Evolutionary conservation across 2,329 filamentous ascomycete species (phyloP), one percentile per base, ranked within the genome.

Genomic region (Celoporthe dispersa): DNA sequence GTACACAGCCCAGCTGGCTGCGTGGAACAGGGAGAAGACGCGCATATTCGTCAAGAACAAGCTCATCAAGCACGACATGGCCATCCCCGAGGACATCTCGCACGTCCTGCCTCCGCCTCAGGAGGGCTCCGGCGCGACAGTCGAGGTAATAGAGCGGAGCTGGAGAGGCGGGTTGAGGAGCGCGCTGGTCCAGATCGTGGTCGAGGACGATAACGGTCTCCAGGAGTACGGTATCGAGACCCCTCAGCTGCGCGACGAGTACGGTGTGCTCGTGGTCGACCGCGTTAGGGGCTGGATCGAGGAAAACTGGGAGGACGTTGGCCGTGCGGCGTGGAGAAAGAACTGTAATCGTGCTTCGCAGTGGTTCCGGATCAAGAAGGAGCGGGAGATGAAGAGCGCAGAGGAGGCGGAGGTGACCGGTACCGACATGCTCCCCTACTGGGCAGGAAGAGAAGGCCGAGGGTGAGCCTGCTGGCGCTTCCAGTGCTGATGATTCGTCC

Each of bases 171-270:
- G 73, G 14, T 75, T 81, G 53, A 72, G 81, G 41, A 81, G 80
- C 51, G 84, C 83, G 1, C 73, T 90, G 57, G 85, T 83, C 75
- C 81, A 77, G 69, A 83, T 89, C 66, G 78, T 90, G 35, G 72
- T 89, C 61, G 78, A 84, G 2, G 80, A 78, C 0, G 81, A 86
- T 44, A 59, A 68, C 1, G 77, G 75, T 22, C 84, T 84, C 67
- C 83, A 80, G 0, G 73, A 82, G 1, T 14, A 73, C 5, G 67
- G 71, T 3, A 19, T 68, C 12, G 53, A 8, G 65, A 72, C 64
- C 4, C 65, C 61, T 14, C 70, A 71, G 1, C 72, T 84, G 25
- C 78, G 75, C 61, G 76, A 81, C 35, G 71, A 73, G 0, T 73
- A 82, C 5, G 85, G 85, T 0, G 76, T 83, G n/a, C 87, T 82